Evolutionary conservation across 495 filamentous ascomycete genomes (phyloP).

Genomic region (Staphylotrichum tortipilum): DNA sequence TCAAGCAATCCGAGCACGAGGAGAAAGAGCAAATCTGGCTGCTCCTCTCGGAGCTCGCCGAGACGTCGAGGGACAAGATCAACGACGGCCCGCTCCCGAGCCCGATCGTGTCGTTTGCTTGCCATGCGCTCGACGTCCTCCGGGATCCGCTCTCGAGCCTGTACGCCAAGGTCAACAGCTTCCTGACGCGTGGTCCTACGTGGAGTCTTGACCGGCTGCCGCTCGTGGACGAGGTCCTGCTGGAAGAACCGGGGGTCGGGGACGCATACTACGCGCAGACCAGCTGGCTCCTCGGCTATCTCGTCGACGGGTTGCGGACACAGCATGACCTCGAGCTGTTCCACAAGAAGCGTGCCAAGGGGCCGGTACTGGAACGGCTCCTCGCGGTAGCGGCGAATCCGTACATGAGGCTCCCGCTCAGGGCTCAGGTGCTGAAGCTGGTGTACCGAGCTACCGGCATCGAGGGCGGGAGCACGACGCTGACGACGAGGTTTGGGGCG

Average conservation of each 20-base stretch:
- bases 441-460: slow-evolving; percentile 65
- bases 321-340: slow-evolving; percentile 69
- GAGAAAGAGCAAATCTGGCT: slow-evolving; percentile 71
- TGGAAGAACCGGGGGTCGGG: slow-evolving; percentile 60
- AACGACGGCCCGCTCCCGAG: slow-evolving; percentile 56
- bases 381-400: slow-evolving; percentile 63
- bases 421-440: slow-evolving; percentile 62
- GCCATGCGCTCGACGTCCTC: slow-evolving; percentile 57
- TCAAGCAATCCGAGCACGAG: slow-evolving; percentile 61
- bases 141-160: slow-evolving; percentile 71
- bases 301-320: slow-evolving; percentile 53
- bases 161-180: slow-evolving; percentile 79
- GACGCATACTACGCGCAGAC: slow-evolving; percentile 69
- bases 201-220: slow-evolving; percentile 72
- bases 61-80: slow-evolving; percentile 53
- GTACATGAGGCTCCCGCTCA: slow-evolving; percentile 47
- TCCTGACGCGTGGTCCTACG: slow-evolving; percentile 63
- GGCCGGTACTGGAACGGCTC: slow-evolving; percentile 62
- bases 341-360: slow-evolving; percentile 51
- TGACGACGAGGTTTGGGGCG: slow-evolving; percentile 76
- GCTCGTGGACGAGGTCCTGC: slow-evolving; percentile 63
- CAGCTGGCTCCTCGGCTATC: slow-evolving; percentile 70
- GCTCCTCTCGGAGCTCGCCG: slow-evolving; percentile 66
- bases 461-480: slow-evolving; percentile 70
- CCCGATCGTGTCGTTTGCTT: slow-evolving; percentile 64